Conservation (phyloP, 2,329 filamentous ascomycete genomes). For the Microcyclospora tardicrescens region DNA sequence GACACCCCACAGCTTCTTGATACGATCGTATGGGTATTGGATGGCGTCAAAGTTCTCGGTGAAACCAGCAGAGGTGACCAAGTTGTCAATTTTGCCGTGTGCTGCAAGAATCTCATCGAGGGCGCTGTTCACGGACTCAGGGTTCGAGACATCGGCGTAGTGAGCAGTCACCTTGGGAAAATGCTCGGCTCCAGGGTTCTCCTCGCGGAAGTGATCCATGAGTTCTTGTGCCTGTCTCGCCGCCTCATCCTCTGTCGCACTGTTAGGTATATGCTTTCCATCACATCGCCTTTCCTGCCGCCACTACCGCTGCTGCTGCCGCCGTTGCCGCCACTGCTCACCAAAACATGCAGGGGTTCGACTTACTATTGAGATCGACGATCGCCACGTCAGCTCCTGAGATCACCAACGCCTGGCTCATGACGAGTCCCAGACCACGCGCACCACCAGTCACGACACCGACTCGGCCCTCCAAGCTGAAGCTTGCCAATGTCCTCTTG, state of each 20-base stretch:
- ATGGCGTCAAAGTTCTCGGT: conserved; percentile 91
- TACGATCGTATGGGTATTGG: conserved; percentile 77
- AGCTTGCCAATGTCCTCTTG: conserved; percentile 72
- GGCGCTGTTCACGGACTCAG: conserved; percentile 61
- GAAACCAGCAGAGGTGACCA: conserved; percentile 94
- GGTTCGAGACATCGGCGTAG: conserved; percentile 73
- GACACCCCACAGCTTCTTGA: conserved; percentile 87
- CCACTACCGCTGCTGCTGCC: too few relatives aligned
- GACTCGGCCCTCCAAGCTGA: conserved; percentile 74
- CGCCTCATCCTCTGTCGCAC: conserved; percentile 60
- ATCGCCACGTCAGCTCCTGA: conserved; percentile 83
- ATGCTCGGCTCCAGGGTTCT: conserved; percentile 64
- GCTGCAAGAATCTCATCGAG: conserved; percentile 53
- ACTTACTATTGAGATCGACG: conserved; percentile 81
- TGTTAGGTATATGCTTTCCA: too few relatives aligned
- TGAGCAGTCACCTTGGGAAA: conserved; percentile 79
- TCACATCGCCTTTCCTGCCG: too few relatives aligned
- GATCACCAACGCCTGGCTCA: conserved; percentile 81
- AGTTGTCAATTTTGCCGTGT: conserved; percentile 76
- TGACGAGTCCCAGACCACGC: conserved; percentile 76
- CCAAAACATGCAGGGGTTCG: background rate
- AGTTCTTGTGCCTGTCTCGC: conserved; percentile 61
- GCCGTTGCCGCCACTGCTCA: background rate
- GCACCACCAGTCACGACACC: conserved; percentile 84
- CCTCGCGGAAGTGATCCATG: conserved; percentile 60